Conservation (phyloP, 805 yeast genomes). For the Wickerhamomyces strasburgensis region DNA sequence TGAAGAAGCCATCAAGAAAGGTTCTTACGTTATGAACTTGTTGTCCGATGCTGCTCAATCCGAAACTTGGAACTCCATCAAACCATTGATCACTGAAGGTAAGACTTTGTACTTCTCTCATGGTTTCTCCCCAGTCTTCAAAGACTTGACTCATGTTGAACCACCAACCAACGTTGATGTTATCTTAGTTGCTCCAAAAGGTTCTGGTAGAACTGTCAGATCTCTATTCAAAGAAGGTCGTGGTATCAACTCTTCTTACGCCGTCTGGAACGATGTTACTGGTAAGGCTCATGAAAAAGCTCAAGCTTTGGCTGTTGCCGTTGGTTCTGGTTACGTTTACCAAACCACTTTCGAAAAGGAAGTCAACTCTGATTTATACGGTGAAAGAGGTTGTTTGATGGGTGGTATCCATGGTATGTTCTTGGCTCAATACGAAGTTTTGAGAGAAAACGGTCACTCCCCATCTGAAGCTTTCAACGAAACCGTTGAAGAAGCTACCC, state of each 20-base stretch:
- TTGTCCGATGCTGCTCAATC: constrained; percentile 99
- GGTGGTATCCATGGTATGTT: constrained; percentile 99
- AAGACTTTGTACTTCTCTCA: constrained; percentile 98
- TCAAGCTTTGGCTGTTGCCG: constrained; percentile 96
- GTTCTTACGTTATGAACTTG: constrained; percentile 96
- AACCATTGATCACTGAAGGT: constrained; percentile 92
- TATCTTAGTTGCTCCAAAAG: constrained; percentile 99
- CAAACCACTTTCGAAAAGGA: constrained; percentile 99
- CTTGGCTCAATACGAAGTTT: constrained; percentile 99
- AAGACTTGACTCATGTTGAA: constrained; percentile 93
- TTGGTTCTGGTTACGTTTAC: constrained; percentile 99
- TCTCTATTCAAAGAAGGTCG: constrained; percentile 99
- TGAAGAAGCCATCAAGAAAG: constrained; percentile 85
- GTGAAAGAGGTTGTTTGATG: constrained; percentile 99
- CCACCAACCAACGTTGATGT: constrained; percentile 94
- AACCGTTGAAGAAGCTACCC: constrained; percentile 99
- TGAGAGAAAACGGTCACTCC: constrained; percentile 99
- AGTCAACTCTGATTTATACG: constrained; percentile 98
- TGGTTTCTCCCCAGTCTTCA: constrained; percentile 99
- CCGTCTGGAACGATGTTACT: constrained; percentile 98
- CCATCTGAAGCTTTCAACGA: constrained; percentile 99
- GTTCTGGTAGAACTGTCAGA: constrained; percentile 99
- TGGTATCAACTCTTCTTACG: constrained; percentile 99
- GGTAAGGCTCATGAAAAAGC: constrained; percentile 99
- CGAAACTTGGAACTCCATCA: constrained; percentile 87